Conservation (phyloP, 2,329 filamentous ascomycete genomes). For the Ascochyta lentis region DNA sequence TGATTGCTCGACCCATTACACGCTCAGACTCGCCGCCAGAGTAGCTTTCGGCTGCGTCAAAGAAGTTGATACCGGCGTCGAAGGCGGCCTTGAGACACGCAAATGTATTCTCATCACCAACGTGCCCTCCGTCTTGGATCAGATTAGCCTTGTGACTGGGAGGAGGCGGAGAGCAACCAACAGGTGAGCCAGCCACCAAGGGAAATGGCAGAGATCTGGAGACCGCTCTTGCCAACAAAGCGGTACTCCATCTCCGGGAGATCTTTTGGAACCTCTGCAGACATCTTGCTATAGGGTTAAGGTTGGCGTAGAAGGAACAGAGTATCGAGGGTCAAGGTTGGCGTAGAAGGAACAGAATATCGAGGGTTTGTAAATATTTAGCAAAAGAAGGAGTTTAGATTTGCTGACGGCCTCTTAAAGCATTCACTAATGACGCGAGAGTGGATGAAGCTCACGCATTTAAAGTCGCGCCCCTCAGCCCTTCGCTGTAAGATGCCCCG, state of each 20-base stretch:
- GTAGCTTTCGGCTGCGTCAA: constrained; percentile 65
- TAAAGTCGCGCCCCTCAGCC: constrained; percentile 10
- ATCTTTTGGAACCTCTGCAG: constrained; percentile 23
- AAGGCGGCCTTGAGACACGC: constrained; percentile 62
- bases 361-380: not conserved
- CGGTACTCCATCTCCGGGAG: constrained; percentile 71
- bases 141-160: not conserved
- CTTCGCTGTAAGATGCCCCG: constrained; percentile 17
- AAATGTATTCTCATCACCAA: constrained; percentile 68
- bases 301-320: not conserved
- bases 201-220: constrained; percentile 76
- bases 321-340: not conserved
- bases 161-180: not conserved
- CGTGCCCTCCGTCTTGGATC: constrained; percentile 66
- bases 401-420: not conserved
- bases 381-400: not conserved
- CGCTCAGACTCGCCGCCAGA: constrained; percentile 60
- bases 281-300: constrained; percentile 4
- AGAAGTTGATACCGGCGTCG: constrained; percentile 66
- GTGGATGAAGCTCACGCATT: constrained; percentile 13
- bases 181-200: constrained; percentile 69
- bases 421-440: constrained; percentile 8
- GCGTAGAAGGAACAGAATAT: not conserved
- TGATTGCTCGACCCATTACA: constrained; percentile 63
- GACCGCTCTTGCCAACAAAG: constrained; percentile 72